Evolutionary conservation across 2,329 filamentous ascomycete species (phyloP).

Genomic region (Fusarium secorum): DNA sequence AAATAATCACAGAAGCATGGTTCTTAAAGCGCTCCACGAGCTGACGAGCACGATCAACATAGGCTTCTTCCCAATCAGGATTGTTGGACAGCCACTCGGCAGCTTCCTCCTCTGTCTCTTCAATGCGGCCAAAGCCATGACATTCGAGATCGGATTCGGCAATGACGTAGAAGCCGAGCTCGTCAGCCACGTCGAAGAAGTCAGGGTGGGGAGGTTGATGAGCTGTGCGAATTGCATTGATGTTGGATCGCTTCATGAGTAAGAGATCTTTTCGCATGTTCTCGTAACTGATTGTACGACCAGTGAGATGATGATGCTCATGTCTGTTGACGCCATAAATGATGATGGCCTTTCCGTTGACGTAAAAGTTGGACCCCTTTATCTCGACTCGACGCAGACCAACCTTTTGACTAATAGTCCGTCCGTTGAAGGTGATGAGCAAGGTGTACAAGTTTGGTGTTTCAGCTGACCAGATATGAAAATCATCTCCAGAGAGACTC

Average conservation of each 20-base stretch:
- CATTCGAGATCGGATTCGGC: conserved; percentile 65
- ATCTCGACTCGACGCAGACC: conserved; percentile 72
- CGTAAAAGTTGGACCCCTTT: conserved; percentile 65
- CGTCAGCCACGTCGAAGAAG: conserved; percentile 68
- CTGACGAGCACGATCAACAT: conserved; percentile 71
- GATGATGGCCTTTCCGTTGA: conserved; percentile 71
- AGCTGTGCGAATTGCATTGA: conserved; percentile 74
- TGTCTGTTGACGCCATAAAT: conserved; percentile 75
- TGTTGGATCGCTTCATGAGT: conserved; percentile 72
- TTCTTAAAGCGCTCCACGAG: conserved; percentile 68
- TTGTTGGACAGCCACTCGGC: conserved; percentile 61
- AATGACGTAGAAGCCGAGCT: conserved; percentile 70
- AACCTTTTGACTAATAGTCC: conserved; percentile 60
- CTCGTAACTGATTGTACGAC: conserved; percentile 67
- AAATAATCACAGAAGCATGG: conserved; percentile 72
- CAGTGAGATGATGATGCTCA: conserved; percentile 71
- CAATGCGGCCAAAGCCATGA: conserved; percentile 54
- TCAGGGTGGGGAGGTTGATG: conserved; percentile 71
- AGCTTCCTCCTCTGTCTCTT: conserved; percentile 5
- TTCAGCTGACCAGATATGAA: conserved; percentile 74
- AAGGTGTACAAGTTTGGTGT: conserved; percentile 68
- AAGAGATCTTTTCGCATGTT: conserved; percentile 69
- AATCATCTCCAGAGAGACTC: conserved; percentile 55
- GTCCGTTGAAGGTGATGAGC: conserved; percentile 45
- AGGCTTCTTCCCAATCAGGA: conserved; percentile 67